These are phyloP conservation scores for Chlamydomonas applanata DNA, from an alignment of 139 green algal species.

Conservation along the genomic window DNA sequence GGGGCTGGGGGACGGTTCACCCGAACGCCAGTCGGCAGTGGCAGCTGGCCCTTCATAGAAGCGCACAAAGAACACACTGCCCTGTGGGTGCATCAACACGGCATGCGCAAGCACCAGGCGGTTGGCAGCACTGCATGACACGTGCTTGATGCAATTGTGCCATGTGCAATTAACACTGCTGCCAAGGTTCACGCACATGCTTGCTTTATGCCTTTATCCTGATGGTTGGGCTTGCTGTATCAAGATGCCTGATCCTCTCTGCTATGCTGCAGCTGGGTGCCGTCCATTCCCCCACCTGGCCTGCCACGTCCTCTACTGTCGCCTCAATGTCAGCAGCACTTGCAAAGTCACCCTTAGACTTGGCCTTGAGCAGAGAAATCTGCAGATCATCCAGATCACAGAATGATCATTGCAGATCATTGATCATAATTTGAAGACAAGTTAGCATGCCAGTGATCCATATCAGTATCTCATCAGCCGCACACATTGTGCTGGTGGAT, in stretches of 20 bases:
- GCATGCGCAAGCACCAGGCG: neutral
- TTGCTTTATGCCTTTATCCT: too few species aligned
- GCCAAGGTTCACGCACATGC: too few species aligned
- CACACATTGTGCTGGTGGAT: too few species aligned
- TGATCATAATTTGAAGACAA: too few species aligned
- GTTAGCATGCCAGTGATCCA: too few species aligned
- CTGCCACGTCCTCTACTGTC: neutral
- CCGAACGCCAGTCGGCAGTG: neutral
- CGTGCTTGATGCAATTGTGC: neutral
- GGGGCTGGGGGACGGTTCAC: neutral
- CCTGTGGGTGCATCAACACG: too few species aligned
- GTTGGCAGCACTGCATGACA: neutral
- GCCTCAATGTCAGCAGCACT: constrained; percentile 4
- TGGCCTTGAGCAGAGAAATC: constrained; percentile 2
- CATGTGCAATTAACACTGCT: too few species aligned
- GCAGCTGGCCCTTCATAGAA: constrained; percentile 9
- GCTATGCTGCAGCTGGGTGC: neutral
- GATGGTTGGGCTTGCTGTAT: too few species aligned
- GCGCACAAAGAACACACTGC: constrained; percentile 2
- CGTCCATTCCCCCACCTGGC: neutral
- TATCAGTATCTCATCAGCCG: too few species aligned
- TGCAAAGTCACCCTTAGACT: constrained; percentile 1
- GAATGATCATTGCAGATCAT: neutral
- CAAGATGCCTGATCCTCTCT: too few species aligned
- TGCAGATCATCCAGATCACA: neutral